Conservation (phyloP, 345 rosid genomes). For the Salix suchowensis region DNA sequence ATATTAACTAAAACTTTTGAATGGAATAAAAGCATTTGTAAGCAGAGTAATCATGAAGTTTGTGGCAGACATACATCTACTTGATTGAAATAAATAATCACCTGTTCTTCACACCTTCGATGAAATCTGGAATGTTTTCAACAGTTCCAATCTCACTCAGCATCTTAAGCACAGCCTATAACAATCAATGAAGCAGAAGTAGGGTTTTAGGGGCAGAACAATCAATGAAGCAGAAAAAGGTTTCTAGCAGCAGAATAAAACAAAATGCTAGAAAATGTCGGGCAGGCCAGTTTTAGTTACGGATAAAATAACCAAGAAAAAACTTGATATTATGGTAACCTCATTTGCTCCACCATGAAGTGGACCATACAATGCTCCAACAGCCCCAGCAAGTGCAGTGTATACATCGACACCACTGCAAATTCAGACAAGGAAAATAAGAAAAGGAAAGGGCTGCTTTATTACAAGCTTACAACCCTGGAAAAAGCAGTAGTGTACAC, state of each 20-base stretch:
- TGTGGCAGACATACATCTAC: not conserved
- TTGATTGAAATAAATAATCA: conserved; percentile 16
- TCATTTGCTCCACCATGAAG: conserved; percentile 99
- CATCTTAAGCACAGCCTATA: conserved; percentile 99
- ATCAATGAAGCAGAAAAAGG: conserved; percentile 7
- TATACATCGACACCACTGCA: conserved; percentile 93
- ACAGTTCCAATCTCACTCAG: conserved; percentile 78
- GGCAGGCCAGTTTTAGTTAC: not conserved
- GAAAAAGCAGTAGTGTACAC: conserved; percentile 88
- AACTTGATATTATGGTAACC: conserved; percentile 36
- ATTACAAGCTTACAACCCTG: conserved; percentile 21
- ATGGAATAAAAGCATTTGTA: not conserved
- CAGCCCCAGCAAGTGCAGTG: conserved; percentile 94
- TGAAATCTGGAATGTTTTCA: conserved; percentile 88
- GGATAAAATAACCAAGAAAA: not conserved
- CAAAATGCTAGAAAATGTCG: not conserved
- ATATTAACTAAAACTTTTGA: not conserved
- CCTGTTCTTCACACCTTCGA: conserved; percentile 95
- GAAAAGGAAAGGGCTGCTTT: not conserved
- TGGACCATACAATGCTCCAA: conserved; percentile 94
- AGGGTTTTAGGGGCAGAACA: not conserved
- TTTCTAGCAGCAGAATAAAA: not conserved
- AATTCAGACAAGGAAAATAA: conserved; percentile 1
- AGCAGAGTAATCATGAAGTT: not conserved
- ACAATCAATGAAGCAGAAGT: conserved; percentile 11